phyloP scores from a whole-genome alignment of 345 rosid genomes.

The Psidium friedrichsthalianum region DNA sequence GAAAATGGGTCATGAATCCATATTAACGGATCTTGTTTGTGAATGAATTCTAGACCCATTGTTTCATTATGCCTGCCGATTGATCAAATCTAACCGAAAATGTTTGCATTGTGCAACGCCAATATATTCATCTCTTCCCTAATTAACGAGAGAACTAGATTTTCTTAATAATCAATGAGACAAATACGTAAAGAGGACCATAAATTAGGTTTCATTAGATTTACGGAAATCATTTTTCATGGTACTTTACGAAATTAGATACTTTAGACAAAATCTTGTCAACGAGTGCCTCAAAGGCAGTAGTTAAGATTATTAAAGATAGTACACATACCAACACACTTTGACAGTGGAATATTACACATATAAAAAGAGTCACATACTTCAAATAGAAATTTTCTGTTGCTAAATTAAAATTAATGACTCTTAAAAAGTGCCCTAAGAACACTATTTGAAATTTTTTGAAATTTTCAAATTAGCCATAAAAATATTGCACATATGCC shows the following conservation, averaged over 20 bases:
- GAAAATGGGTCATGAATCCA: too few relatives aligned
- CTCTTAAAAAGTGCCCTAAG: neutral
- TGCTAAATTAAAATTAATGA: neutral
- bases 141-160: neutral
- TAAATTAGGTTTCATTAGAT: neutral
- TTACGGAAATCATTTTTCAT: too few relatives aligned
- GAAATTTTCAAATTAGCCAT: neutral
- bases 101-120: neutral
- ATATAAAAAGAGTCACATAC: neutral
- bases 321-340: neutral
- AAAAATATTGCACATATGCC: rapidly evolving
- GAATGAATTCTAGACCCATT: neutral
- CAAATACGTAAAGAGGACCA: neutral
- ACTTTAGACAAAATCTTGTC: neutral
- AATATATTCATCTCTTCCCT: neutral
- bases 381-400: neutral
- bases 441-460: neutral
- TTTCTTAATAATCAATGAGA: neutral
- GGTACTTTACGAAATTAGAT: neutral
- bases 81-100: neutral
- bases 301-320: neutral
- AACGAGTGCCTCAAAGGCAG: neutral
- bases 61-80: neutral
- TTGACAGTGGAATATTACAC: neutral
- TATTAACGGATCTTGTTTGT: too few relatives aligned